Evolutionary conservation across 2,329 filamentous ascomycete species (phyloP).

Genomic region (Botrytis tulipae): DNA sequence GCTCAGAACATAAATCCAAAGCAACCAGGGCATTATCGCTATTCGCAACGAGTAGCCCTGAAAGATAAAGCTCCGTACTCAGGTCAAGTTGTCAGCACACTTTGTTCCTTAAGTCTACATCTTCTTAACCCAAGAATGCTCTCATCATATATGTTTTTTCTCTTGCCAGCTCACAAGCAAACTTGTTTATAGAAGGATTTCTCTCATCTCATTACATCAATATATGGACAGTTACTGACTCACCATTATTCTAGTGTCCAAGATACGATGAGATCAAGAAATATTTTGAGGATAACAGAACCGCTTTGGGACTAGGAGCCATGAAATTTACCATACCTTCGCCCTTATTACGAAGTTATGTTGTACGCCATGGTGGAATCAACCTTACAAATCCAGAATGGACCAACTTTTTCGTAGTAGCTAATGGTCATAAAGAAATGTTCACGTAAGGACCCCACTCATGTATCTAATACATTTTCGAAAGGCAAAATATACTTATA

Average conservation of each 20-base stretch:
- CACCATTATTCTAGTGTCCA: background rate
- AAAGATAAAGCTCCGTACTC: background rate
- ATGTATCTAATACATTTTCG: background rate
- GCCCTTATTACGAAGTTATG: background rate
- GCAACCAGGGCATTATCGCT: background rate
- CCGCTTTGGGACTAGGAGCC: background rate
- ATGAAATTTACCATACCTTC: constrained; percentile 1
- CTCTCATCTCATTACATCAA: background rate
- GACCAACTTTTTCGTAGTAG: background rate
- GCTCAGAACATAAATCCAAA: background rate
- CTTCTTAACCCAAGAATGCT: background rate
- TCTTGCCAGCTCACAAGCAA: background rate
- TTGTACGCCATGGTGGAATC: background rate
- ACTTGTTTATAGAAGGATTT: no score
- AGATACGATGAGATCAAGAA: background rate
- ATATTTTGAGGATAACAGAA: background rate
- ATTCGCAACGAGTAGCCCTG: background rate
- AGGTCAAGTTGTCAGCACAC: background rate
- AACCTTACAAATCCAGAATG: background rate
- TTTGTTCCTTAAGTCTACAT: background rate
- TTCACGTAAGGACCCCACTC: background rate
- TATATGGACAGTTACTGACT: background rate
- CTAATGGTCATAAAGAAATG: background rate
- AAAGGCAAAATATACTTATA: background rate
- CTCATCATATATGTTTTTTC: no score